Conservation (phyloP, 345 rosid genomes). For the Linum trigynum region DNA sequence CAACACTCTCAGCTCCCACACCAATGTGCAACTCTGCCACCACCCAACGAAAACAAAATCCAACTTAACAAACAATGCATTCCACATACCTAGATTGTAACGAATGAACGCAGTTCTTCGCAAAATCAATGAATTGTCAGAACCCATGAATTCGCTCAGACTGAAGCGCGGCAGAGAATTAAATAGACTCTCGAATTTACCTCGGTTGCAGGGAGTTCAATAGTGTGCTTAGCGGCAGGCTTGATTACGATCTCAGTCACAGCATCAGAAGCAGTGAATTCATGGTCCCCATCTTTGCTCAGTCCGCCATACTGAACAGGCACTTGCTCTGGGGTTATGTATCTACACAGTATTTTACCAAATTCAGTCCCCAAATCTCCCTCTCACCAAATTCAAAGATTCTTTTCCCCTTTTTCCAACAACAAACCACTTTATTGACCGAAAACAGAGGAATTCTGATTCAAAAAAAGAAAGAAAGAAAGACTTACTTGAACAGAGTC, state of each 20-base stretch:
- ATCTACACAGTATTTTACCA: constrained; percentile 17
- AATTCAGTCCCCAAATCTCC: too few species aligned
- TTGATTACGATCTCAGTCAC: constrained; percentile 30
- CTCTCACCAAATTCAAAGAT: too few species aligned
- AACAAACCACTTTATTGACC: background rate
- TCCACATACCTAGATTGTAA: too few species aligned
- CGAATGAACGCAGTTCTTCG: too few species aligned
- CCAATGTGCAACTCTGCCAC: constrained; percentile 16
- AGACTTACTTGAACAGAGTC: constrained; percentile 42
- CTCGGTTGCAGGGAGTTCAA: constrained; percentile 36
- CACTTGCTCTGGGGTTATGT: constrained; percentile 36
- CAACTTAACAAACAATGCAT: too few species aligned
- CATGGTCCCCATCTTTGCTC: constrained; percentile 32
- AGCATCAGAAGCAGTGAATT: constrained; percentile 28
- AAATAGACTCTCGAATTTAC: constrained; percentile 7
- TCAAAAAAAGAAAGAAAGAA: background rate
- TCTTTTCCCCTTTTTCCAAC: too few species aligned
- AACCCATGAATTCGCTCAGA: too few species aligned
- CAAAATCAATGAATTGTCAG: too few species aligned
- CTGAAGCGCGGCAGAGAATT: too few species aligned
- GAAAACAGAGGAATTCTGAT: too few species aligned
- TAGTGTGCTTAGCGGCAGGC: constrained; percentile 27
- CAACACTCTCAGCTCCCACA: constrained; percentile 41
- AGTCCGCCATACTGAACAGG: constrained; percentile 45
- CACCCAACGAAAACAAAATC: too few species aligned